phyloP scores from a whole-genome alignment of 345 rosid species.

The Arabis hirsuta region DNA sequence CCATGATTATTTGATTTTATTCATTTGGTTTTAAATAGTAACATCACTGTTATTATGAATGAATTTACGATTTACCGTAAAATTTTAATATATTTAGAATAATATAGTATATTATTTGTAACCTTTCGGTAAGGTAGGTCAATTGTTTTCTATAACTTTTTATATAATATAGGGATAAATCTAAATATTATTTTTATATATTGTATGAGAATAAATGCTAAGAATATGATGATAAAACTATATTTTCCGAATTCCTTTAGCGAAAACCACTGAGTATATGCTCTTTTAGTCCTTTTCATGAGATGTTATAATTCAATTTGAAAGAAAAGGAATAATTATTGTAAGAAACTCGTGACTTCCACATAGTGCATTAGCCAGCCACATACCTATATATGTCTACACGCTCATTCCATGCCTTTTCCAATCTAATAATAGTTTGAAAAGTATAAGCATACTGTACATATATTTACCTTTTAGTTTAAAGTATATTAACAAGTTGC shows the following conservation, averaged over 20 bases:
- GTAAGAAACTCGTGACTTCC: slow-evolving; percentile 27
- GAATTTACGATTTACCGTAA: too few species aligned
- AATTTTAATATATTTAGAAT: too few species aligned
- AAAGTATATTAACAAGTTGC: background rate
- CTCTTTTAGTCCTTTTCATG: slow-evolving; percentile 13
- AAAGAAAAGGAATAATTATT: slow-evolving; percentile 10
- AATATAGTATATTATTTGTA: too few species aligned
- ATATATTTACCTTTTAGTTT: background rate
- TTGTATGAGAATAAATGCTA: slow-evolving; percentile 8
- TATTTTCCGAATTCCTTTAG: background rate
- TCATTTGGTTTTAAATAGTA: background rate
- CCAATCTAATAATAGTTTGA: slow-evolving; percentile 10
- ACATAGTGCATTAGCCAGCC: slow-evolving; percentile 25
- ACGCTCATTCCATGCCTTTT: slow-evolving; percentile 23
- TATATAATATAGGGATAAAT: too few species aligned
- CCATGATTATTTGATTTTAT: slow-evolving; percentile 7
- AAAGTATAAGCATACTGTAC: background rate
- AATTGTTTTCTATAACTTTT: background rate
- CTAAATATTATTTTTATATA: background rate
- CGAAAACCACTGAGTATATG: slow-evolving; percentile 17
- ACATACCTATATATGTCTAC: background rate
- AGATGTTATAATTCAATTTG: slow-evolving; percentile 22
- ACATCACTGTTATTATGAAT: too few species aligned
- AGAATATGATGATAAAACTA: background rate
- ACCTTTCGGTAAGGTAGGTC: too few species aligned